Evolutionary conservation across 202 grass and related monocot species (phyloP), one percentile per base, ranked within the genome.

Genomic region (Bolboschoenoplectus hybrid): DNA sequence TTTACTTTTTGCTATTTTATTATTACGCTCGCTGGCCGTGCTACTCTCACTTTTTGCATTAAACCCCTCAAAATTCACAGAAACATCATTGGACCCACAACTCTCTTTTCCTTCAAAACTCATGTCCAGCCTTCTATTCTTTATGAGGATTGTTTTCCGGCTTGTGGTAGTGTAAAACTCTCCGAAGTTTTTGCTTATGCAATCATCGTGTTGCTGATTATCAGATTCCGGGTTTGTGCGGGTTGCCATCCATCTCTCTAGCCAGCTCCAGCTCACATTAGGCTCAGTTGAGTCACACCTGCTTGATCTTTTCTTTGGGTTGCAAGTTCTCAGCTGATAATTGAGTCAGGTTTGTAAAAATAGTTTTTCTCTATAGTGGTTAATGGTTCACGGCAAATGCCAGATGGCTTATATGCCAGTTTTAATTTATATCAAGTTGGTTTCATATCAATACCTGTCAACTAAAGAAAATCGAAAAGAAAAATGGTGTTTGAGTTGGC

Each of bases 181-280:
- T 70, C 85, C 89, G 17, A 88, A 84, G 85, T 91, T 95, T 86
- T 89, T 89, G 87, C 83, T 94, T 69, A 84, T 49, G 85, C 92
- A 89, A 87, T 96, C 93, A 66, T 90, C 90, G 1, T 74, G 64
- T 13, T 61, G 75, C 10, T 8, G 77, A 57, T 50, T 56, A 44
- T 91, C 82, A 2, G 89, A 80, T 11, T 78, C 71, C 78, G 89
- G 92, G 43, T 91, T 85, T 43, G 85, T 89, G 32, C 91, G 89
- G 66, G 92, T 93, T 13, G 97, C 94, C 97, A 97, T 99, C 97
- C 97, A 99, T 86, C 94, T 94, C 87, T 99, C 97, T 63, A 99
- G 91, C 97, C 97, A 97, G 92, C 92, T 99, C 97, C 97, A 99
- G 70, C 97, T 91, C 62, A 97, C 76, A 80, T 97, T 93, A 72